Base-by-base conservation (phyloP, 768 basidiomycete species). In the Leucosporidium creatinivorum region DNA sequence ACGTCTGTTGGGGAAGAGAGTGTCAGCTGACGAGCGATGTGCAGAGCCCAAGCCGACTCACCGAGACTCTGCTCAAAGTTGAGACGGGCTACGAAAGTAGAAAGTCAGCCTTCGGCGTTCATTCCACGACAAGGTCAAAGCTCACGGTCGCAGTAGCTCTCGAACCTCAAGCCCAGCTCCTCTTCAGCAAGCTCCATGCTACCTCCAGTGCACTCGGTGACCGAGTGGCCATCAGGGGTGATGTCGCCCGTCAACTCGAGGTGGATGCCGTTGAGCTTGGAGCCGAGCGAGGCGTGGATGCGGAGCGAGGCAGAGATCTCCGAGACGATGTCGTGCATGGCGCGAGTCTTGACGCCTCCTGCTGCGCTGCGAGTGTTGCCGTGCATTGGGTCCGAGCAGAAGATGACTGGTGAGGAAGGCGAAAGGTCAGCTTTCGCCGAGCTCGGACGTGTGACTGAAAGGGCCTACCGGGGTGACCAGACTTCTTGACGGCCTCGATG, bases 361-460 rank as follows among this genome's bases (percentile, higher is more conserved):
- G 90, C 0, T 82, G 83, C 31, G 83, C 89, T 89, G 63, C 87
- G 84, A 2, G 93, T 97, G 80, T 97, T 96, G 80, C 93, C 94
- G 74, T 98, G 94, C 94, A 98, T 98, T 3, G 93, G 93, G 79
- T 98, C 96, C 75, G 90, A 93, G 59, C 93, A 84, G 92, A 93
- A 98, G 13, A 87, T 85, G 3, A 96, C 93, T 63, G 48, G 13
- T 33, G 10, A 13, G 18, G 33, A 17, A 51, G 33, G 23, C 31
- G 6, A 50, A 36, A 10, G 39, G 39, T 44, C 39, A 44, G 39
- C 39, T 7, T 44, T 17, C 8, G 39, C 8, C 39, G 39, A 44
- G 33, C 33, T 10, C n/a, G 26, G 30, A 21, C 25, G 31, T n/a
- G 55, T 18, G 3, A 31, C 8, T 3, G 7, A 25, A 21, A 57